A percentile compares a stretch with the other conserved stretches of the same genome.
phyloP scores from a whole-genome alignment of 805 yeast species.

The Kodamaea lidongshanica region DNA sequence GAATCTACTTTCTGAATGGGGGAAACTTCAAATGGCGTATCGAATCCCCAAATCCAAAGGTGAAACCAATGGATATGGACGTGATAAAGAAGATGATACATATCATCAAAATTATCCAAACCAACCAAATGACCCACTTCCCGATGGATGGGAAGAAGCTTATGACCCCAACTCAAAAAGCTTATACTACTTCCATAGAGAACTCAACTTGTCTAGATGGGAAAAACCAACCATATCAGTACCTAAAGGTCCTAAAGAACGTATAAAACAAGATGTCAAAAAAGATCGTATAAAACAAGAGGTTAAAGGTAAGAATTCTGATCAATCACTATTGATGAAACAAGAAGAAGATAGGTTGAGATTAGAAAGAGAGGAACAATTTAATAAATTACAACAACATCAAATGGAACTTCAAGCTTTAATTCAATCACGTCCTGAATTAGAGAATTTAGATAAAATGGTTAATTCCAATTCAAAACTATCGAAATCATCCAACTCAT shows the following conservation, averaged over 20 bases:
- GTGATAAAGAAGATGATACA: slow-evolving; percentile 13
- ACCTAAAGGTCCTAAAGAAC: slow-evolving; percentile 27
- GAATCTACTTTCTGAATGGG: slow-evolving; percentile 60
- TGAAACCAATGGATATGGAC: slow-evolving; percentile 9
- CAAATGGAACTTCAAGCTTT: slow-evolving; percentile 32
- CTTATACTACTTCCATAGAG: slow-evolving; percentile 51
- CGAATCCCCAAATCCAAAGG: slow-evolving; percentile 62
- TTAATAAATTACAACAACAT: slow-evolving; percentile 27
- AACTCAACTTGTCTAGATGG: slow-evolving; percentile 49
- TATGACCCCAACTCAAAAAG: slow-evolving; percentile 39
- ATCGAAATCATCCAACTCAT: too few species aligned
- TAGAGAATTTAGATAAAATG: slow-evolving; percentile 2
- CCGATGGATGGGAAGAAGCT: slow-evolving; percentile 64
- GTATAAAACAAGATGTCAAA: slow-evolving; percentile 1
- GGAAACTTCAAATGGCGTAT: slow-evolving; percentile 69
- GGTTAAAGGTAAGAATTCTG: slow-evolving; percentile 10
- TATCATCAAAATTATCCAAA: too few species aligned
- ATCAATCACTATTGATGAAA: slow-evolving; percentile 16
- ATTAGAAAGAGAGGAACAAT: slow-evolving; percentile 27
- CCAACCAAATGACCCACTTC: slow-evolving; percentile 30
- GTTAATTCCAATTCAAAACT: neutral
- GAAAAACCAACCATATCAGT: slow-evolving; percentile 43
- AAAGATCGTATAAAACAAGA: slow-evolving; percentile 1
- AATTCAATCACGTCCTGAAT: slow-evolving; percentile 23
- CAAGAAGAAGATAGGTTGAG: slow-evolving; percentile 31